Percentiles rank a stretch among this genome's conserved stretches.
phyloP scores from a whole-genome alignment of 2,329 filamentous ascomycete genomes.

The Cladosporium phlei region DNA sequence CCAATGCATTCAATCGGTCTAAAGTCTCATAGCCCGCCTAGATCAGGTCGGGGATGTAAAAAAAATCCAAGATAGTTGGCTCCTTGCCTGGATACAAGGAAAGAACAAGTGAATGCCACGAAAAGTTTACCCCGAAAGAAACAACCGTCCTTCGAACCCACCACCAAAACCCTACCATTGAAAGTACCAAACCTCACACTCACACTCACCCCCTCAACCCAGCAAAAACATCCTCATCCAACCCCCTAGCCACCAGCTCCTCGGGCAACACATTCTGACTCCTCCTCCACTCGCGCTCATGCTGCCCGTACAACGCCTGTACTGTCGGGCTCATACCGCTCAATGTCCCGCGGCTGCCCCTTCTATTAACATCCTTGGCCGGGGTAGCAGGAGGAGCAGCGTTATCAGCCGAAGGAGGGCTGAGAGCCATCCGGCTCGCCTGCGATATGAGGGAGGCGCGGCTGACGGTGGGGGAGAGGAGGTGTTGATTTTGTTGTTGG shows the following conservation, averaged over 20 bases:
- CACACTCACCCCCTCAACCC: neutral
- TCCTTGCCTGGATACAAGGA: too few relatives aligned
- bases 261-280: slow-evolving; percentile 11
- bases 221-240: slow-evolving; percentile 13
- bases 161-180: too few relatives aligned
- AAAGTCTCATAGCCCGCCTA: too few relatives aligned
- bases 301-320: slow-evolving; percentile 11
- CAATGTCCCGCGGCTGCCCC: slow-evolving; percentile 4
- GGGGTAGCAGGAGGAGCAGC: neutral
- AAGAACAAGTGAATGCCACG: too few relatives aligned
- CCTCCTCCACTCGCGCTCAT: slow-evolving; percentile 11
- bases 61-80: too few relatives aligned
- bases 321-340: slow-evolving; percentile 14
- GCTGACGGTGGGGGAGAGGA: neutral
- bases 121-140: neutral
- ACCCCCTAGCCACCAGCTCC: slow-evolving; percentile 11
- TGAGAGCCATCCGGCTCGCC: slow-evolving; percentile 2
- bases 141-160: neutral
- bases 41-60: too few relatives aligned
- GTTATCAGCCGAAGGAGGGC: too few relatives aligned
- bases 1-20: too few relatives aligned
- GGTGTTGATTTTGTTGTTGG: slow-evolving; percentile 8
- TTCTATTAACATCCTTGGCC: slow-evolving; percentile 1
- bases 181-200: neutral
- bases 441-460: neutral